Base-by-base conservation (phyloP, 495 filamentous ascomycete species). In the Chaetomidium leptoderma region DNA sequence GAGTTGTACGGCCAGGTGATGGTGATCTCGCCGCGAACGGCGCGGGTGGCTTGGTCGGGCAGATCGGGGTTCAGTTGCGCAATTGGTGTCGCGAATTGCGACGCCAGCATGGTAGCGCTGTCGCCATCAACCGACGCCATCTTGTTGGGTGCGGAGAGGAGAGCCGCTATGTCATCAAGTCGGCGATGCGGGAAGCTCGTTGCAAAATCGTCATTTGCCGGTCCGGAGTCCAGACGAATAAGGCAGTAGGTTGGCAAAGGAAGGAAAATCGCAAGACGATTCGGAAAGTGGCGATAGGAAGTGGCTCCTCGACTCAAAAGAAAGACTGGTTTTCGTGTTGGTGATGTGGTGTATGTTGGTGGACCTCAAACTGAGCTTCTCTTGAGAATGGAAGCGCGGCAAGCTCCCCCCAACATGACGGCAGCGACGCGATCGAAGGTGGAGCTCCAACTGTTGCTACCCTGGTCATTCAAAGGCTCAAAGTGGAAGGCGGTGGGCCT, bases 1-100 rank as follows among this genome's bases (percentile, higher is more conserved):
- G 85, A 85, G 33, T 88, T 95, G 70, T 88, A 98, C 0, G 93
- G 93, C 92, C 93, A 97, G 44, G 91, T 82, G 17, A 98, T 83
- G 6, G 88, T 89, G 33, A 96, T 84, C 2, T 90, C 77, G 14
- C 86, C 91, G 43, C 72, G 65, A 2, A 78, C 71, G 14, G 63
- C 65, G 29, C 69, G 64, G n/a, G 70, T 64, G 0, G 60, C 29
- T 13, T 62, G 69, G 7, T 78, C 66, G 1, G 62, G 42, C 14
- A 78, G 50, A n/a, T 73, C 70, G n/a, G 90, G 89, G 10, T 74
- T 71, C 49, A 93, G 78, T 62, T 86, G 74, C 30, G 89, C 81
- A 64, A 95, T 91, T 23, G 87, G 66, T 1, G 69, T 73, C 17
- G 44, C 32, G 2, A 47, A 40, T 21, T 40, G 54, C 4, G 68